Percentiles rank a stretch among this genome's conserved stretches.
These are phyloP conservation scores for Phytophthora fragariae DNA, from an alignment of 352 stramenopile species.

Conservation along the genomic window DNA sequence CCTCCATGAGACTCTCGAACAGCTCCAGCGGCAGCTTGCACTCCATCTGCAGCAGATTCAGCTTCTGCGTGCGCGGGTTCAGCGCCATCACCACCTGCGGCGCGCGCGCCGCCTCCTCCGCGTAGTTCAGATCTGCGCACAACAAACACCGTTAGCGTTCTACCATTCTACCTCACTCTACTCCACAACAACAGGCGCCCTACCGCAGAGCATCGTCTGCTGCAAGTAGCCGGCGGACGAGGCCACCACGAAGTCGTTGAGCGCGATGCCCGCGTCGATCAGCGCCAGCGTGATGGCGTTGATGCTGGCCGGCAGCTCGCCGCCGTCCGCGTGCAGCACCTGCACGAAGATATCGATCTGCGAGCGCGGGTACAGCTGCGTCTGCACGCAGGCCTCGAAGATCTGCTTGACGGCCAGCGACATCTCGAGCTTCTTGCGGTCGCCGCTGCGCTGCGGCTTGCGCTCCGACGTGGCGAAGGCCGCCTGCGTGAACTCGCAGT, in stretches of 20 bases:
- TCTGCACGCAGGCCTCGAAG: constrained; percentile 92
- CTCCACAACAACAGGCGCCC: too few species aligned
- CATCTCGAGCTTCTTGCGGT: constrained; percentile 90
- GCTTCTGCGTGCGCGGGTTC: constrained; percentile 89
- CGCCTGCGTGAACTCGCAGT: constrained; percentile 91
- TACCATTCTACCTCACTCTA: too few species aligned
- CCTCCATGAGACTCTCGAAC: constrained; percentile 87
- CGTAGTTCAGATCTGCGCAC: constrained; percentile 88
- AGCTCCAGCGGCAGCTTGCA: constrained; percentile 90
- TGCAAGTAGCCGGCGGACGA: constrained; percentile 92
- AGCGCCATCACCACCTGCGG: constrained; percentile 90
- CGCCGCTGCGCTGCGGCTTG: constrained; percentile 77
- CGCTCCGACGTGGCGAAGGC: constrained; percentile 89
- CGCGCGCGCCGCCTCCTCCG: constrained; percentile 87
- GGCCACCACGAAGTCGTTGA: constrained; percentile 93
- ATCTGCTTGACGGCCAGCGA: constrained; percentile 92
- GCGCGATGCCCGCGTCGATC: constrained; percentile 92
- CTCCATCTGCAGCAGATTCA: constrained; percentile 92
- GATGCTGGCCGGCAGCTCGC: constrained; percentile 87
- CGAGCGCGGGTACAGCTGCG: constrained; percentile 90
- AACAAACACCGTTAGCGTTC: constrained; percentile 14
- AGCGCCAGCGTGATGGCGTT: constrained; percentile 93
- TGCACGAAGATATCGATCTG: constrained; percentile 95
- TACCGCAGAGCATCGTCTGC: constrained; percentile 87
- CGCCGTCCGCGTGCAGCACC: constrained; percentile 91